phyloP scores from a whole-genome alignment of 1,284 basidiomycete species.

The Cutaneotrichosporon cyanovorans region DNA sequence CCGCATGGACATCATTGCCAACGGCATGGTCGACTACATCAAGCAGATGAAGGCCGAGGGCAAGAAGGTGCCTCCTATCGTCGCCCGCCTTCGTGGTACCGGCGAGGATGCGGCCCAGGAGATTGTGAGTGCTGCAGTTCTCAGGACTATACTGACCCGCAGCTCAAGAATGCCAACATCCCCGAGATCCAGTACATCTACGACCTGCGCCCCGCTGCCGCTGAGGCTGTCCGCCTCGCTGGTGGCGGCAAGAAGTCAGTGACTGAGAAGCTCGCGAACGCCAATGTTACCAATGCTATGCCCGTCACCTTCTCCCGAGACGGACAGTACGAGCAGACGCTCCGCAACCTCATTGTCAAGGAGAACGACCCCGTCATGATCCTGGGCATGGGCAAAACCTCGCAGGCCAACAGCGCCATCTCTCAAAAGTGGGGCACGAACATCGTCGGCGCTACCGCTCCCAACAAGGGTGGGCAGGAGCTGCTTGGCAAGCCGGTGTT shows the following conservation, averaged over 20 bases:
- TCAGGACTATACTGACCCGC: not conserved
- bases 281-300: not conserved
- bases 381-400: slow-evolving; percentile 53
- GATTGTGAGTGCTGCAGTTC: slow-evolving; percentile 9
- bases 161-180: slow-evolving; percentile 1
- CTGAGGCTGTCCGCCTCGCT: slow-evolving; percentile 12
- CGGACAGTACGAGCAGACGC: slow-evolving; percentile 60
- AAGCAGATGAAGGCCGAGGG: slow-evolving; percentile 5
- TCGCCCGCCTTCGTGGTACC: slow-evolving; percentile 19
- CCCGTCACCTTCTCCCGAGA: slow-evolving; percentile 13
- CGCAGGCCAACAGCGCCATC: slow-evolving; percentile 11
- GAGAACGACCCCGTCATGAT: slow-evolving; percentile 83
- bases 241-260: not conserved
- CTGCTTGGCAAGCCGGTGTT: slow-evolving; percentile 90
- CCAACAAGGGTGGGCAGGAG: slow-evolving; percentile 82
- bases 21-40: slow-evolving; percentile 10
- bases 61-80: slow-evolving; percentile 10
- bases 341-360: slow-evolving; percentile 75
- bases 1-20: slow-evolving; percentile 23
- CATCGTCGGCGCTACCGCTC: slow-evolving; percentile 90
- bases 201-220: slow-evolving; percentile 17
- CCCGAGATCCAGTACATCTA: slow-evolving; percentile 14
- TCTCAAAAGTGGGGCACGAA: slow-evolving; percentile 63
- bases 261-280: not conserved
- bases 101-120: slow-evolving; percentile 20